These are phyloP conservation scores for Elaeis guineensis DNA, from an alignment of 176 grass and related monocot species.

Conservation along the genomic window DNA sequence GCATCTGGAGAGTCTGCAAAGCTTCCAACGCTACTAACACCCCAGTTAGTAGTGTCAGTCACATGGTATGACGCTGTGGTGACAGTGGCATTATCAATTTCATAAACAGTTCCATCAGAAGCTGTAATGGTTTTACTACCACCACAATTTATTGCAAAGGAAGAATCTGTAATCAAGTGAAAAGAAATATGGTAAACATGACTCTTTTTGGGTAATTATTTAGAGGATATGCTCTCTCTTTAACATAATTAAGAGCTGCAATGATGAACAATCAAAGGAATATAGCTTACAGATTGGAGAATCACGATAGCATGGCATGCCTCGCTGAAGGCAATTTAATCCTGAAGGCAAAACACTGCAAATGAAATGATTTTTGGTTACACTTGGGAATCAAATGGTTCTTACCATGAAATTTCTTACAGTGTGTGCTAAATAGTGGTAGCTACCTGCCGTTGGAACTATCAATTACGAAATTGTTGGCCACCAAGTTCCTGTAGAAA, in stretches of 20 bases:
- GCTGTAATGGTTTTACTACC: constrained; percentile 30
- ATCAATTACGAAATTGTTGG: constrained; percentile 5
- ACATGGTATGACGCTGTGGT: constrained; percentile 25
- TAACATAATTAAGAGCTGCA: no score
- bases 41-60: constrained; percentile 37
- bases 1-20: constrained; percentile 29
- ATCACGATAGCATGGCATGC: constrained; percentile 44
- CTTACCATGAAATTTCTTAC: no score
- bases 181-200: no score
- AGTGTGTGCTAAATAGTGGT: no score
- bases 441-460: constrained; percentile 4
- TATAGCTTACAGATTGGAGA: constrained; percentile 46
- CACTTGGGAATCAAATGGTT: not conserved
- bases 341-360: constrained; percentile 10
- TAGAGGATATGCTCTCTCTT: no score
- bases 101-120: constrained; percentile 43
- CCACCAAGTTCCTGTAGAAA: constrained; percentile 8
- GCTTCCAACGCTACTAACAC: constrained; percentile 54
- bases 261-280: no score
- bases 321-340: constrained; percentile 49
- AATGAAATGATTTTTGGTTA: not conserved
- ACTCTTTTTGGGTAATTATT: no score
- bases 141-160: constrained; percentile 68
- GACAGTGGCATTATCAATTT: constrained; percentile 33
- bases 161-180: constrained; percentile 32